Percentiles rank a stretch among this genome's conserved stretches.
phyloP scores from a whole-genome alignment of 208 protist genomes.

The Leishmania lainsoni region DNA sequence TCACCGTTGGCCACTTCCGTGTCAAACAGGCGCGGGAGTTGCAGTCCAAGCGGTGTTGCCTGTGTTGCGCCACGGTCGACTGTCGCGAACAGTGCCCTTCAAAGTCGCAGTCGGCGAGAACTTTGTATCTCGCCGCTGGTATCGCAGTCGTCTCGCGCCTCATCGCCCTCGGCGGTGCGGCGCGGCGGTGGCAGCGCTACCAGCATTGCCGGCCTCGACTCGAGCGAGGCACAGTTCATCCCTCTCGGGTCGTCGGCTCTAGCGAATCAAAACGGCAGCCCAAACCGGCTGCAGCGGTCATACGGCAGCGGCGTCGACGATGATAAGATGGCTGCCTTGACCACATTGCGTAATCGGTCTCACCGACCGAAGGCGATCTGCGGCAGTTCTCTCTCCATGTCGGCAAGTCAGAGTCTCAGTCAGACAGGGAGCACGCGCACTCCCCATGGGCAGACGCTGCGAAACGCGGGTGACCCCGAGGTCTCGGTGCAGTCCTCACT shows the following conservation, averaged over 20 bases:
- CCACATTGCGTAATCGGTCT: neutral
- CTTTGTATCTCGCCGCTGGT: slow-evolving; percentile 16
- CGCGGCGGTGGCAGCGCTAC: slow-evolving; percentile 10
- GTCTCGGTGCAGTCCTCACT: neutral
- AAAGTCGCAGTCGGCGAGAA: slow-evolving; percentile 16
- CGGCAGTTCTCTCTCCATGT: slow-evolving; percentile 21
- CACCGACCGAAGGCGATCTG: neutral
- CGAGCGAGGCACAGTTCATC: slow-evolving; percentile 24
- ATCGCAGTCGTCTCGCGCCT: slow-evolving; percentile 8
- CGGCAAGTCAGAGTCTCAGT: slow-evolving; percentile 19
- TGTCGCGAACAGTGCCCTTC: neutral
- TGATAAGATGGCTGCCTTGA: neutral
- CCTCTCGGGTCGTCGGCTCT: slow-evolving; percentile 15
- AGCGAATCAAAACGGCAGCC: slow-evolving; percentile 11
- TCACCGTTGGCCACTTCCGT: neutral
- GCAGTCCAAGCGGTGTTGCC: neutral
- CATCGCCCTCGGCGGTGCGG: neutral
- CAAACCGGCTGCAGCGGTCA: slow-evolving; percentile 17
- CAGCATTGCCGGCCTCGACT: neutral
- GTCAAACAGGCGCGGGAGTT: neutral
- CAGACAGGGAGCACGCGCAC: slow-evolving; percentile 9
- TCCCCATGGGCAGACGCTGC: slow-evolving; percentile 3
- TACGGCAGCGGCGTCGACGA: slow-evolving; percentile 11
- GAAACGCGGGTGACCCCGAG: slow-evolving; percentile 2
- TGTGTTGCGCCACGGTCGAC: neutral